Evolutionary conservation across 768 basidiomycete genomes (phyloP), one percentile per base, ranked within the genome.

Genomic region (Rhizopogon vesiculosus): DNA sequence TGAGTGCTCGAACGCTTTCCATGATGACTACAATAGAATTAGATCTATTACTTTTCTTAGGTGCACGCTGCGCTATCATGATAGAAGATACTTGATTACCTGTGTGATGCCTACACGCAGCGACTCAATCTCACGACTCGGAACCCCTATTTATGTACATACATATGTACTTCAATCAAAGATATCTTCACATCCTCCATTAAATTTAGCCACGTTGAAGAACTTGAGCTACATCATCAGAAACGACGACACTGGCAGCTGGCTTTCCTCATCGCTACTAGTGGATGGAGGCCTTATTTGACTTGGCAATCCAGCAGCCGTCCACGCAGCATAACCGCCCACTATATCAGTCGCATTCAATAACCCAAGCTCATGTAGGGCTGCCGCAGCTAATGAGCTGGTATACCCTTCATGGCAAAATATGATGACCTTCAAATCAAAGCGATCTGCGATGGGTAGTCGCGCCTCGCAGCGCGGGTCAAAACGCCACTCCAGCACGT

Each of bases 401-500:
- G 87, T 77, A 63, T 83, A 79, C 2, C 90, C 87, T 45, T 89
- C 87, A 64, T 86, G 82, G 66, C 86, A 88, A 61, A 90, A 83
- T 9, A 92, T 69, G 58, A 92, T 87, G 31, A 89, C 77, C 46
- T 86, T 70, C 42, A 91, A 64, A 71, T 91, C 90, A 61, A 87
- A 91, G 53, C 88, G 73, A 69, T 89, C 84, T 25, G 82, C 89
- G 59, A 91, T 83, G 1, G 79, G 69, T 51, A 91, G 69, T 39
- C 85, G 75, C 10, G 79, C 74, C 7, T 78, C 73, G 60, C 72
- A 77, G 55, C 87, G 76, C 5, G 89, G 90, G 68, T 92, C 89
- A 60, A 92, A 85, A 22, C 82, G 78, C 87, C 88, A 90, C 66
- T 92, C 90, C 51, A 92, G 76, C 5, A 84, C 79, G 62, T 88